Percentiles rank a stretch among this genome's conserved stretches.
These are phyloP conservation scores for Daedaleopsis nitida DNA, from an alignment of 768 basidiomycete genomes.

Conservation along the genomic window DNA sequence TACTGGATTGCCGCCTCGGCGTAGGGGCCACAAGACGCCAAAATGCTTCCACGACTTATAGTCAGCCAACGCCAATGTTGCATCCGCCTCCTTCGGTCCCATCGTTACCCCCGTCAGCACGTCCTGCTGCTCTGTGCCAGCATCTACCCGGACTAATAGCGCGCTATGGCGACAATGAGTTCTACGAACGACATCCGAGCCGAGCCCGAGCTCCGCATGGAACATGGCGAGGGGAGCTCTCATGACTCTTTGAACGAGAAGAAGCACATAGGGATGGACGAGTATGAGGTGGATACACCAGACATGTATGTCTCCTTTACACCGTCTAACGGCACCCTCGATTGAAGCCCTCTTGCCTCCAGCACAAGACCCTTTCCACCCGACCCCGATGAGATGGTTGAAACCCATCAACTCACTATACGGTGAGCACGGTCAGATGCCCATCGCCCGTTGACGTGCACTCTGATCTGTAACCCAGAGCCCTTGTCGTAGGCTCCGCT, in stretches of 20 bases:
- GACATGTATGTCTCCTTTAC: not conserved
- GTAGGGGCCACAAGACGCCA: not conserved
- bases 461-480: not conserved
- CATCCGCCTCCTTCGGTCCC: not conserved
- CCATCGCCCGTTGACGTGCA: not conserved
- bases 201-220: not conserved
- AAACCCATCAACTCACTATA: constrained; percentile 55
- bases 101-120: not conserved
- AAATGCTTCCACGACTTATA: not conserved
- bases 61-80: too few species aligned
- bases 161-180: not conserved
- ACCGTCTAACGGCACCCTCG: not conserved
- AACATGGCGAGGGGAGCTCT: not conserved
- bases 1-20: not conserved
- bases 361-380: constrained; percentile 51
- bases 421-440: constrained; percentile 29
- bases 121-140: not conserved
- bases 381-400: constrained; percentile 47
- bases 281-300: not conserved
- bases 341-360: not conserved
- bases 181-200: not conserved
- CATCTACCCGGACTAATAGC: not conserved
- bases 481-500: constrained; percentile 20
- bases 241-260: constrained; percentile 1
- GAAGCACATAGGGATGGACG: not conserved